These are phyloP conservation scores for Bjerkandera adusta DNA, from an alignment of 1,284 basidiomycete genomes.

Conservation along the genomic window DNA sequence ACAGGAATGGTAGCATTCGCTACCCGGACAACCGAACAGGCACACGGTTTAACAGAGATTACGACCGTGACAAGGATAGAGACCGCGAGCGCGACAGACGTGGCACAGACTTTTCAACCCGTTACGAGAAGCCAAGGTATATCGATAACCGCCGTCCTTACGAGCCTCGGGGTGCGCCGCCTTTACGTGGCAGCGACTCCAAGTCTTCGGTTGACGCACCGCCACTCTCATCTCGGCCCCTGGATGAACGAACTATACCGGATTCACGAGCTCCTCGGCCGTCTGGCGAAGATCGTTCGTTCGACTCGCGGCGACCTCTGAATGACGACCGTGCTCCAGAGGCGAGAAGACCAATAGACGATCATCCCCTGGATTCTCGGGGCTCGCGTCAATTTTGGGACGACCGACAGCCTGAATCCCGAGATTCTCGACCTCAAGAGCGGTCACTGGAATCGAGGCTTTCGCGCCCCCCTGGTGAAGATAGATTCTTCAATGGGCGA, in stretches of 20 bases:
- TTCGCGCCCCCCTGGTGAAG: conserved; percentile 1
- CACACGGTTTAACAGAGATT: conserved; percentile 17
- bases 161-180: conserved; percentile 16
- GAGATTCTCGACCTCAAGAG: conserved; percentile 19
- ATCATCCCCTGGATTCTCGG: too few relatives aligned
- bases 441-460: conserved; percentile 14
- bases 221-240: conserved; percentile 9
- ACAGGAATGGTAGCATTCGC: conserved; percentile 16
- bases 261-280: conserved; percentile 21
- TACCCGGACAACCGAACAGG: conserved; percentile 19
- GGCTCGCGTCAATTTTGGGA: conserved; percentile 24
- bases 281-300: conserved; percentile 26
- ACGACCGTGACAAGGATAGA: conserved; percentile 16
- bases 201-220: conserved; percentile 20
- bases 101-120: conserved; percentile 22
- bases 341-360: too few relatives aligned
- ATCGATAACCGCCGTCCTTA: conserved; percentile 26
- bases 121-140: conserved; percentile 24
- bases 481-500: conserved; percentile 14
- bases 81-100: conserved; percentile 28
- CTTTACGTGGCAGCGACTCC: conserved; percentile 24
- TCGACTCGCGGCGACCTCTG: conserved; percentile 15
- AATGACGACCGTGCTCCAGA: conserved; percentile 20
- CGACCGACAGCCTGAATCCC: conserved; percentile 25
- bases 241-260: conserved; percentile 14